A percentile compares a stretch with the other conserved stretches of the same genome.
Evolutionary conservation across 257 asterid genomes (phyloP).

Genomic region (Rubia yunnanensis): DNA sequence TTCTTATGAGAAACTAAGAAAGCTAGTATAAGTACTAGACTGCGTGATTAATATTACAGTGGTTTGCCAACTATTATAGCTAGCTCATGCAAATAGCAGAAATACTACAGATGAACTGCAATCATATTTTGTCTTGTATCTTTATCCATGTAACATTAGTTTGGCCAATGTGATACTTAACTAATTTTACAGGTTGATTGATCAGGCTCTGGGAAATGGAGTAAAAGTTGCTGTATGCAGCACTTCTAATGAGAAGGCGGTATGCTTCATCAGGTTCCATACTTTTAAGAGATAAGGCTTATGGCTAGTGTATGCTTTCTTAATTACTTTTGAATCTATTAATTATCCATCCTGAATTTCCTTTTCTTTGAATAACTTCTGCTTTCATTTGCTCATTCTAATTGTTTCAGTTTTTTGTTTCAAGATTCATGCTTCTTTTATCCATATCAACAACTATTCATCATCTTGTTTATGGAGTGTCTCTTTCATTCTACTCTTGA

Average conservation of each 20-base stretch:
- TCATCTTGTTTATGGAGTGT: too few relatives aligned
- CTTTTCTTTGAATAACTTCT: background rate
- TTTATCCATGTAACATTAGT: background rate
- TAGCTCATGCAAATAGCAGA: background rate
- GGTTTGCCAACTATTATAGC: background rate
- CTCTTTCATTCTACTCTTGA: background rate
- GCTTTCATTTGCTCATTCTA: background rate
- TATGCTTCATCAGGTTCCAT: conserved; percentile 60
- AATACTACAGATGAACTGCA: background rate
- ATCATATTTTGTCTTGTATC: background rate
- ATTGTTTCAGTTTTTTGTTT: background rate
- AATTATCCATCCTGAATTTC: background rate
- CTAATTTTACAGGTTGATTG: conserved; percentile 56
- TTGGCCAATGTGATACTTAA: conserved; percentile 1
- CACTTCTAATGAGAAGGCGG: conserved; percentile 99
- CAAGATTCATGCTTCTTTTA: background rate
- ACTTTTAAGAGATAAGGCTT: conserved; percentile 8
- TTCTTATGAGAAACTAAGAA: too few relatives aligned
- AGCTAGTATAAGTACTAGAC: too few relatives aligned
- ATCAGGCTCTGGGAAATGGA: conserved; percentile 74
- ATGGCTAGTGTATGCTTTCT: background rate
- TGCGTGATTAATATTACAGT: background rate
- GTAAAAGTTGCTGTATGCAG: conserved; percentile 95
- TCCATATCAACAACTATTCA: background rate
- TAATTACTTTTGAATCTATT: background rate